Percentiles rank a stretch among this genome's conserved stretches.
These are phyloP conservation scores for Microsporum ferrugineum DNA, from an alignment of 2,329 filamentous ascomycete species.

Conservation along the genomic window DNA sequence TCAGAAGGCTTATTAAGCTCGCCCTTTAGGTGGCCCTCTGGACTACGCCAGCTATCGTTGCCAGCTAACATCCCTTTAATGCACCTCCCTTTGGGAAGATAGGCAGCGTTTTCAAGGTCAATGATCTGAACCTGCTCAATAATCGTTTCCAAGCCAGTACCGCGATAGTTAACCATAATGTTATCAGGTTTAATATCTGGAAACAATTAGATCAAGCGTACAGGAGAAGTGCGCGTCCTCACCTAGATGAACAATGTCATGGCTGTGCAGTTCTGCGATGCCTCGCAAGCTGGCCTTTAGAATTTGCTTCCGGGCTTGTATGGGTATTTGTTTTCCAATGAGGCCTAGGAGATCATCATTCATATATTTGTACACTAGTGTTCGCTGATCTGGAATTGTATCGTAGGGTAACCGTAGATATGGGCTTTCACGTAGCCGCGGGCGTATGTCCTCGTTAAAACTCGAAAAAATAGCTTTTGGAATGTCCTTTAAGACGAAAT, in stretches of 20 bases:
- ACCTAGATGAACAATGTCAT: not conserved
- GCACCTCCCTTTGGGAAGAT: conserved; percentile 23
- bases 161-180: conserved; percentile 25
- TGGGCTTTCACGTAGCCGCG: conserved; percentile 24
- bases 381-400: conserved; percentile 33
- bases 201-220: not conserved
- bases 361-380: conserved; percentile 38
- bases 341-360: conserved; percentile 35
- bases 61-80: conserved; percentile 21
- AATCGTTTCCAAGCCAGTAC: conserved; percentile 10
- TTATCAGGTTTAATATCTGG: conserved; percentile 31
- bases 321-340: conserved; percentile 30
- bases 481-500: conserved; percentile 21
- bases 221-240: not conserved
- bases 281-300: conserved; percentile 31
- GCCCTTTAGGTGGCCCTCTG: conserved; percentile 22
- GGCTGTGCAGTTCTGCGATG: not conserved
- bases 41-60: conserved; percentile 27
- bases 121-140: conserved; percentile 20
- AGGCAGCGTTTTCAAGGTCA: conserved; percentile 23
- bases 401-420: conserved; percentile 32
- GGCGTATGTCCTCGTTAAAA: conserved; percentile 17
- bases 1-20: conserved; percentile 23
- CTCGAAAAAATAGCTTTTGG: conserved; percentile 18
- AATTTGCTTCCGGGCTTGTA: conserved; percentile 31